Percentiles rank a stretch among this genome's conserved stretches.
phyloP scores from a whole-genome alignment of 768 basidiomycete species.

The Boletus fagicola region DNA sequence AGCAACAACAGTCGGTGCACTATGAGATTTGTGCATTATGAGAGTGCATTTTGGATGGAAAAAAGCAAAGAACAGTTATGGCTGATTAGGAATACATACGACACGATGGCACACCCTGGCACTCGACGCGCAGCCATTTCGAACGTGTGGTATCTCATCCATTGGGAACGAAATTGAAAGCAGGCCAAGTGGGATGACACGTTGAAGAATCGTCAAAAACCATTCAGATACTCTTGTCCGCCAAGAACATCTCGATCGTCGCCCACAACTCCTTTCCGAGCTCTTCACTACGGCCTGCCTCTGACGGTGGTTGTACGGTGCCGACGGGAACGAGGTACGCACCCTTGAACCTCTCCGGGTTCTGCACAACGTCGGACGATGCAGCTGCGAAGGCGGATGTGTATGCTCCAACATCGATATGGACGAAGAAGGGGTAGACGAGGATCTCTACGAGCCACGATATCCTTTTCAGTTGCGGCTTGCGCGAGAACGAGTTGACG shows the following conservation, averaged over 20 bases:
- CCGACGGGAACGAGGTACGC: constrained; percentile 31
- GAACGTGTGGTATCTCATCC: background rate
- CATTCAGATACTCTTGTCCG: constrained; percentile 21
- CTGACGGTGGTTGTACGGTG: constrained; percentile 11
- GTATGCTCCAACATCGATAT: constrained; percentile 26
- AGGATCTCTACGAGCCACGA: constrained; percentile 22
- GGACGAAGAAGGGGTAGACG: constrained; percentile 18
- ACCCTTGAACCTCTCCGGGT: constrained; percentile 30
- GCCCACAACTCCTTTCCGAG: constrained; percentile 32
- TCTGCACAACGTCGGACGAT: constrained; percentile 19
- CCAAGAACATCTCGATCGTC: constrained; percentile 27
- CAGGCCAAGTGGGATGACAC: background rate
- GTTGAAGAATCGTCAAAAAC: background rate
- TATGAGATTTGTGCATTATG: too few relatives aligned
- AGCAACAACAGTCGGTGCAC: too few relatives aligned
- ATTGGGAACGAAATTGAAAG: background rate
- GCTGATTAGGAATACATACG: background rate
- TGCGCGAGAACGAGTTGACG: constrained; percentile 32
- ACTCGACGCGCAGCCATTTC: background rate
- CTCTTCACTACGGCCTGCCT: constrained; percentile 18
- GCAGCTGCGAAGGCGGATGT: constrained; percentile 32
- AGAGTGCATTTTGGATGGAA: too few relatives aligned
- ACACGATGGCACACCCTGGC: background rate
- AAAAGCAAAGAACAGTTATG: too few relatives aligned
- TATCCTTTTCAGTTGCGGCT: constrained; percentile 16